A percentile compares a stretch with the other conserved stretches of the same genome.
Evolutionary conservation across 805 yeast genomes (phyloP).

Genomic region (Candida morakotiae): DNA sequence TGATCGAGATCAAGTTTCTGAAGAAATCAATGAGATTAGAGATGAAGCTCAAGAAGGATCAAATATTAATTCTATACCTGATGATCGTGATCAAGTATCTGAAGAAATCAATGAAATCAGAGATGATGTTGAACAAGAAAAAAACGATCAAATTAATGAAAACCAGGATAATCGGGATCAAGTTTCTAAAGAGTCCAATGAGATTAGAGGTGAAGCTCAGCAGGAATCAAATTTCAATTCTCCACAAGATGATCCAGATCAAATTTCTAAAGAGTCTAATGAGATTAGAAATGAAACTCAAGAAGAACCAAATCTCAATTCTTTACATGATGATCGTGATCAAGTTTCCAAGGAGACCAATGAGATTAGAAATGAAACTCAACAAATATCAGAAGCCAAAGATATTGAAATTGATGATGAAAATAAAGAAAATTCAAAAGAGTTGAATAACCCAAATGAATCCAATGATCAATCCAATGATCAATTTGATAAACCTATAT

Average conservation of each 20-base stretch:
- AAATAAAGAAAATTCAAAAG: conserved; percentile 13
- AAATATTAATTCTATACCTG: no score
- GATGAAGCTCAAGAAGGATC: neutral
- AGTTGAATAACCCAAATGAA: no score
- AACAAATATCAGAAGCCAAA: no score
- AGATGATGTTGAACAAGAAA: conserved; percentile 13
- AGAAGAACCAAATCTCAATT: conserved; percentile 8
- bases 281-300: conserved; percentile 12
- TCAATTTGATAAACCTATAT: conserved; percentile 15
- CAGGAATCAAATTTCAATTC: no score
- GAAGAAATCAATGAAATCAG: conserved; percentile 1
- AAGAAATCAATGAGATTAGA: neutral
- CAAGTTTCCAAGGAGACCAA: neutral
- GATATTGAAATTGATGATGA: conserved; percentile 7
- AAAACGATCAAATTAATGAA: conserved; percentile 12
- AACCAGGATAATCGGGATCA: conserved; percentile 2
- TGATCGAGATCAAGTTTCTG: neutral
- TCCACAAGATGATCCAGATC: no score
- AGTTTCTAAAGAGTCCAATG: neutral
- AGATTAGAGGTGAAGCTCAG: neutral
- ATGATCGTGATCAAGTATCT: neutral
- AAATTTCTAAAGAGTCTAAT: neutral
- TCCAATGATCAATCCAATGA: no score
- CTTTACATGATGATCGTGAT: conserved; percentile 3
- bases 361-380: neutral